A percentile compares a stretch with the other conserved stretches of the same genome.
phyloP scores from a whole-genome alignment of 352 stramenopile genomes.

The Phytophthora fragariae region DNA sequence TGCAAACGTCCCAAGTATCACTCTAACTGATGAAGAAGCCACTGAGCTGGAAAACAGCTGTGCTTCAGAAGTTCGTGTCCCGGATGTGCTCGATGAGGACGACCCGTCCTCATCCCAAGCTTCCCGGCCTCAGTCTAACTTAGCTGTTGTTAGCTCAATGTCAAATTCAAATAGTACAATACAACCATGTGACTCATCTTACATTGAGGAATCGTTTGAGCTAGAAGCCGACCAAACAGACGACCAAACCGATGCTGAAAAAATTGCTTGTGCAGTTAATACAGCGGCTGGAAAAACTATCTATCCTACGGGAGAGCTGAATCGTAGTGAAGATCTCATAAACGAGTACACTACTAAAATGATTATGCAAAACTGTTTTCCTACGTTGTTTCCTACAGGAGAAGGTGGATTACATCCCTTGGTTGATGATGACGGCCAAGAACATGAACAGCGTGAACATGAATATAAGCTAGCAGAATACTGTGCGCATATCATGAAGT shows the following conservation, averaged over 20 bases:
- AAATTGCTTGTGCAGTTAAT: not conserved
- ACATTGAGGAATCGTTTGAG: not conserved
- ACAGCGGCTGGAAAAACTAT: not conserved
- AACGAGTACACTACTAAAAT: slow-evolving; percentile 28
- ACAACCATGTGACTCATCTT: not conserved
- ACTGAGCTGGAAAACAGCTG: too few relatives aligned
- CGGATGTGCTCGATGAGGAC: too few relatives aligned
- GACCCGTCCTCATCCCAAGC: too few relatives aligned
- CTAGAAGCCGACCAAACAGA: not conserved
- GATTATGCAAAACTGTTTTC: slow-evolving; percentile 36
- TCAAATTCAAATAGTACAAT: too few relatives aligned
- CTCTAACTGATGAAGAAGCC: too few relatives aligned
- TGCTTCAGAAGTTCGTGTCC: too few relatives aligned
- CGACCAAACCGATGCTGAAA: not conserved
- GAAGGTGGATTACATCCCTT: slow-evolving; percentile 12
- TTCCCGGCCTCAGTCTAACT: too few relatives aligned
- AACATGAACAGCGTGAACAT: too few relatives aligned
- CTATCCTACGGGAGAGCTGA: slow-evolving; percentile 1
- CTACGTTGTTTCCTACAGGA: slow-evolving; percentile 30
- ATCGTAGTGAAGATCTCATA: not conserved
- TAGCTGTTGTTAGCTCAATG: too few relatives aligned
- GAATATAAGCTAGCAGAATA: too few relatives aligned
- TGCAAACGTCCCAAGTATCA: too few relatives aligned
- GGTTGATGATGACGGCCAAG: not conserved
- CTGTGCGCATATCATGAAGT: too few relatives aligned